Evolutionary conservation across 495 filamentous ascomycete species (phyloP).

Genomic region (Apodospora peruviana): DNA sequence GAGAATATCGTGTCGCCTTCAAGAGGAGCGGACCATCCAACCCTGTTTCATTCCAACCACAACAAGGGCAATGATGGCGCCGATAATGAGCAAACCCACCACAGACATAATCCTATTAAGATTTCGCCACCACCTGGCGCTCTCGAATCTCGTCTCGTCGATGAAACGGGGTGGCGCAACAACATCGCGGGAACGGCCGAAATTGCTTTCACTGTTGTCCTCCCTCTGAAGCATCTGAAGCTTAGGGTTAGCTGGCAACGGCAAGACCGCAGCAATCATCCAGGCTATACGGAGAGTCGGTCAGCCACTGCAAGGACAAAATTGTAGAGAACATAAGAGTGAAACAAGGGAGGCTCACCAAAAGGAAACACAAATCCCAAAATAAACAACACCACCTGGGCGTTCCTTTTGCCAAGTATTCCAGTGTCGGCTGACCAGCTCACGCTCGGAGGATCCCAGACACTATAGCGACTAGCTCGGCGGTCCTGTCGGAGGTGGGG

Average conservation of each 20-base stretch:
- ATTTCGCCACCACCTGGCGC: slow-evolving; percentile 87
- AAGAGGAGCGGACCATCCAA: no score
- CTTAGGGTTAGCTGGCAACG: slow-evolving; percentile 57
- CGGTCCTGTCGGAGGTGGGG: slow-evolving; percentile 67
- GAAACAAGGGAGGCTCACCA: slow-evolving; percentile 41
- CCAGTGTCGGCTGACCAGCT: slow-evolving; percentile 56
- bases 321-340: not conserved
- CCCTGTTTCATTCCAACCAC: no score
- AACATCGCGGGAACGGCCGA: slow-evolving; percentile 35
- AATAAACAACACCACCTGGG: slow-evolving; percentile 83
- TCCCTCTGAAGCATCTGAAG: slow-evolving; percentile 37
- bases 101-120: slow-evolving; percentile 84
- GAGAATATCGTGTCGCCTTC: no score
- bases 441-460: slow-evolving; percentile 67
- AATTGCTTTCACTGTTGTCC: slow-evolving; percentile 16
- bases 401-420: slow-evolving; percentile 62
- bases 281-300: slow-evolving; percentile 50
- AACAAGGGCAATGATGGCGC: slow-evolving; percentile 62
- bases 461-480: slow-evolving; percentile 46
- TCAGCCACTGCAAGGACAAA: slow-evolving; percentile 4
- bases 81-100: slow-evolving; percentile 71
- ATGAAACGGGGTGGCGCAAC: slow-evolving; percentile 30
- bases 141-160: slow-evolving; percentile 65
- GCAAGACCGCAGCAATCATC: slow-evolving; percentile 80
- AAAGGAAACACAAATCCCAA: slow-evolving; percentile 83